Base-by-base conservation (phyloP, 2,329 filamentous ascomycete genomes). In the Metarhizium humberi region DNA sequence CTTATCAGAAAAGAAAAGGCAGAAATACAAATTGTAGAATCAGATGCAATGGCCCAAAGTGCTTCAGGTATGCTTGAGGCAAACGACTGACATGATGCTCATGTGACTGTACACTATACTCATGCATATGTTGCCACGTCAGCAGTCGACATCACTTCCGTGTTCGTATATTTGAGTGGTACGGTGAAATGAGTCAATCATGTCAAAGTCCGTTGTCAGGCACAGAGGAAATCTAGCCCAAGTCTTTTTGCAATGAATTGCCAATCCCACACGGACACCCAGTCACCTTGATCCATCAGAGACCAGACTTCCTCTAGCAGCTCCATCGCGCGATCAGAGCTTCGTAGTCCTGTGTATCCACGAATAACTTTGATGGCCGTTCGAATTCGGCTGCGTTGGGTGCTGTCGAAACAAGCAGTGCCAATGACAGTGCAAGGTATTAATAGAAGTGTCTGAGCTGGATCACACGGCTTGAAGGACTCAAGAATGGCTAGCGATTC, bases 181-280 rank as follows among this genome's bases (percentile, higher is more conserved):
- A 20, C 11, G 6, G n/a, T 45, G n/a, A 45, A 45, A 13, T 45
- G n/a, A 42, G 4, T 42, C 13, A 42, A 45, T 45, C 42, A 48
- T 30, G 2, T 18, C 11, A 48, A 29, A 30, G 8, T 5, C 20
- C 4, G 6, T 51, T n/a, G 66, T 70, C 59, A 74, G 29, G 71
- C 67, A 64, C 79, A 81, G 3, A 82, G 70, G 60, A 84, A 84
- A 65, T 84, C 78, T 40, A 84, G 71, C 0, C 72, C 74, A 67
- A 83, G 75, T 7, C 70, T 63, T 53, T 72, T 68, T 1, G 81
- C 81, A 32, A 85, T 74, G 3, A 71, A 71, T 58, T 85, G 81
- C 82, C 82, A 86, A 64, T 86, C 83, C 83, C 83, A 86, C 7
- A 79, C 80, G 18, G 74, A 73, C 30, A 73, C 61, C 77, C 80